Evolutionary conservation across 2,329 filamentous ascomycete species (phyloP).

Genomic region (Myrmaecium sp.): DNA sequence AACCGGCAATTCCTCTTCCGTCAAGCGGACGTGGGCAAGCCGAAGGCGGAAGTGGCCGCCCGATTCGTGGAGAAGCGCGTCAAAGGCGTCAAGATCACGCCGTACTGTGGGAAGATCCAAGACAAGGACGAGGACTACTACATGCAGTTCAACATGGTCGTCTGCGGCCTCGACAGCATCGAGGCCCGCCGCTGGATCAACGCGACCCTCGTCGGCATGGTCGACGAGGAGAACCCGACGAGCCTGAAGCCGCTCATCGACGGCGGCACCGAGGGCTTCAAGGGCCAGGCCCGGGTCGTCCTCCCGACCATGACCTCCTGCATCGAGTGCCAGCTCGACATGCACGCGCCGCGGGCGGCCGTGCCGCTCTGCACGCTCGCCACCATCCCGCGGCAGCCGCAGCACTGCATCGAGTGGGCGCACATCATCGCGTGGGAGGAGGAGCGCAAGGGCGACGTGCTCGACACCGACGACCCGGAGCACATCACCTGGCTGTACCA

Average conservation of each 20-base stretch:
- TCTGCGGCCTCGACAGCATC: constrained; percentile 92
- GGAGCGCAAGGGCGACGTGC: constrained; percentile 49
- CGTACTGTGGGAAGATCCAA: constrained; percentile 88
- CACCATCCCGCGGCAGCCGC: constrained; percentile 87
- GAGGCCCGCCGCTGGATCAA: constrained; percentile 99
- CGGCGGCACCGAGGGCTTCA: constrained; percentile 95
- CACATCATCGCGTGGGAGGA: constrained; percentile 94
- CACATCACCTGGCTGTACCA: constrained; percentile 96
- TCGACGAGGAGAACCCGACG: constrained; percentile 68
- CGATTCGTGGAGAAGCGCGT: constrained; percentile 81
- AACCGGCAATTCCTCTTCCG: constrained; percentile 97
- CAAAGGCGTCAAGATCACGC: constrained; percentile 78
- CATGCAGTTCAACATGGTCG: constrained; percentile 84
- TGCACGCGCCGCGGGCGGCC: constrained; percentile 94
- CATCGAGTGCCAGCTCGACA: constrained; percentile 95
- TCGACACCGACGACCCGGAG: constrained; percentile 92
- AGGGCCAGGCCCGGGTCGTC: constrained; percentile 86
- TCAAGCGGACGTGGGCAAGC: constrained; percentile 76
- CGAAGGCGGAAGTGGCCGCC: constrained; percentile 85
- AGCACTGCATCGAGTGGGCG: constrained; percentile 98
- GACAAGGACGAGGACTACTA: constrained; percentile 95
- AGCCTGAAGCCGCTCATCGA: constrained; percentile 87
- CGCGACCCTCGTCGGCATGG: constrained; percentile 76
- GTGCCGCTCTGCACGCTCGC: constrained; percentile 94
- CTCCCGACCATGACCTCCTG: constrained; percentile 86